phyloP scores from a whole-genome alignment of 2,329 filamentous ascomycete genomes.

The Emericellopsis cladophorae region DNA sequence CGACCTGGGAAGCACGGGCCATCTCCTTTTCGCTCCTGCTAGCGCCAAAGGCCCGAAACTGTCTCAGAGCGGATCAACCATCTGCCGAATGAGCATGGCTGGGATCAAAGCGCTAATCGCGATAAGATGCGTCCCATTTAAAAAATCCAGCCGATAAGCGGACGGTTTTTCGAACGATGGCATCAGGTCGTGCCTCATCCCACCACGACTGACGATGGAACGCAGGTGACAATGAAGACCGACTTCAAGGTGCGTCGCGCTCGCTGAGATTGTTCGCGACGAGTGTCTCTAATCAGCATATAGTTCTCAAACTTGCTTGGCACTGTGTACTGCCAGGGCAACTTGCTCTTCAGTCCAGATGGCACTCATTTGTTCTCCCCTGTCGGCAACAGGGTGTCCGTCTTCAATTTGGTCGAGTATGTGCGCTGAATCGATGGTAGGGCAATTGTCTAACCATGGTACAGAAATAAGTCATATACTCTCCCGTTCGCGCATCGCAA shows the following conservation, averaged over 20 bases:
- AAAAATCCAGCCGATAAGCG: constrained; percentile 11
- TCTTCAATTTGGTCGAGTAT: constrained; percentile 94
- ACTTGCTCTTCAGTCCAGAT: constrained; percentile 91
- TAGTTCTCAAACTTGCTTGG: constrained; percentile 97
- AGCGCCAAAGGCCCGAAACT: constrained; percentile 5
- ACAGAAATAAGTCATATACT: constrained; percentile 75
- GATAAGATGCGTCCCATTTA: constrained; percentile 6
- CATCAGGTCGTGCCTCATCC: neutral
- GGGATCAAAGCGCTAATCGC: neutral
- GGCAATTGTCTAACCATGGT: constrained; percentile 16
- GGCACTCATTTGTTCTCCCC: constrained; percentile 92
- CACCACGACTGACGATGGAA: constrained; percentile 13
- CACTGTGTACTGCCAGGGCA: constrained; percentile 96
- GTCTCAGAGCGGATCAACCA: constrained; percentile 16
- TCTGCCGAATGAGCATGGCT: constrained; percentile 13
- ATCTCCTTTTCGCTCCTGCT: constrained; percentile 1
- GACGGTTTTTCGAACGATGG: constrained; percentile 12
- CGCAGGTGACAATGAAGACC: constrained; percentile 73
- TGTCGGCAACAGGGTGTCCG: constrained; percentile 88
- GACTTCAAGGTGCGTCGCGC: constrained; percentile 74
- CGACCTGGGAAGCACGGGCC: constrained; percentile 1
- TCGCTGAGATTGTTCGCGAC: neutral
- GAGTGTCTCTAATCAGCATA: neutral
- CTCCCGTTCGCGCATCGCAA: constrained; percentile 85
- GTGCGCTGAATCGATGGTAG: constrained; percentile 8